Evolutionary conservation across 2,329 filamentous ascomycete genomes (phyloP), one percentile per base, ranked within the genome.

Genomic region (Trichoderma lentiforme): DNA sequence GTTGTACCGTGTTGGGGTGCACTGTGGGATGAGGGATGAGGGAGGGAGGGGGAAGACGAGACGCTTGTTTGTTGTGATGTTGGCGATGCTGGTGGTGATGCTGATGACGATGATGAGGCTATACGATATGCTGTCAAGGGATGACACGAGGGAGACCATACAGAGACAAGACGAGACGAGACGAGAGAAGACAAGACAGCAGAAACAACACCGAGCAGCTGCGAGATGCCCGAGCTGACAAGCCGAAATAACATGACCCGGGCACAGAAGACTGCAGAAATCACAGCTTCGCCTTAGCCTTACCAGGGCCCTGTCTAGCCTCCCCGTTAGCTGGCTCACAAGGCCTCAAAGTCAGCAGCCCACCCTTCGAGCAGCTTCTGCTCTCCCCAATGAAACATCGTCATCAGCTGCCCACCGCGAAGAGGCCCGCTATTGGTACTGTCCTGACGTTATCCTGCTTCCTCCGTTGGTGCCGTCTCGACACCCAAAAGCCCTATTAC

Each of bases 371-470:
- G 36, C 56, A 32, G 53, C 65, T 47, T 68, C 51, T 26, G 24
- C 15, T 58, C 56, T 61, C 53, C 34, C 68, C 58, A 63, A 51
- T 68, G 63, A 63, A 47, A 70, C 58, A 70, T 58, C 66, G 47
- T 64, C 71, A 70, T 72, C 71, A 72, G 66, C 71, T 70, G 66
- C 56, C 51, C 71, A 60, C 71, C 30, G 51, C 71, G 43, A 51
- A n/a, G 3, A 67, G 64, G 64, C 64, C 64, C 64, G 64, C 58
- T 70, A 70, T 70, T 70, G 43, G 66, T 72, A 70, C 71, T 65
- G 71, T 72, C 61, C 66, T 64, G 71, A 70, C 66, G 70, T 72
- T 72, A 72, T 72, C 53, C 58, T 63, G 47, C 66, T 70, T 14
- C 43, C 57, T 64, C 47, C 67, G 39, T 64, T 32, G 43, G 51